A percentile compares a stretch with the other conserved stretches of the same genome.
Conservation (phyloP, 208 protist genomes). For the Leishmania aethiopica region DNA sequence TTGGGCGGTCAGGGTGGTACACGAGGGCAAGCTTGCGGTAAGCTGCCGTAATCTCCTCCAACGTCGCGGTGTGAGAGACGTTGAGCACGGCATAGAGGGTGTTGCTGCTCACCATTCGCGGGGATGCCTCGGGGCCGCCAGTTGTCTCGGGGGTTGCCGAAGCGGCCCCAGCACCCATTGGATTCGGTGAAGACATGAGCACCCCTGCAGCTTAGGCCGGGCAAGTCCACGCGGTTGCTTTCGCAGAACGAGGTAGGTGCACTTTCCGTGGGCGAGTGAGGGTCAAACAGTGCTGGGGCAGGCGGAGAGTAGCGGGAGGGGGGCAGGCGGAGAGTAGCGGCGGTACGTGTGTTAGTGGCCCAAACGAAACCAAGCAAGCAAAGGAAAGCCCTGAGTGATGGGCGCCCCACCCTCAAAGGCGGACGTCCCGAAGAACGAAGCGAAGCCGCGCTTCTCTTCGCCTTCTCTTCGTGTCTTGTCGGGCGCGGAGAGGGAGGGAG, state of each 20-base stretch:
- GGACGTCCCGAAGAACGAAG: background rate
- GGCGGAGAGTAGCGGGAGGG: background rate
- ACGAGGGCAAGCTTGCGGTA: constrained; percentile 81
- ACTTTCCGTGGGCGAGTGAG: background rate
- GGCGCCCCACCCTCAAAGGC: background rate
- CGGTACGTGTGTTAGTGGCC: background rate
- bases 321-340: background rate
- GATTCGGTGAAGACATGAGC: constrained; percentile 12
- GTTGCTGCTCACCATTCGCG: background rate
- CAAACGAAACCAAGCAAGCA: background rate
- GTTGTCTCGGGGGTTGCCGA: too few relatives aligned
- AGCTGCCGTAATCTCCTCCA: constrained; percentile 80
- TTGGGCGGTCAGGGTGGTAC: constrained; percentile 84
- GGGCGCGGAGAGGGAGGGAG: background rate
- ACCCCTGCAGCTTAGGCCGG: background rate
- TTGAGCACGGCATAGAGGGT: constrained; percentile 81
- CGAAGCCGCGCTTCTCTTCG: background rate
- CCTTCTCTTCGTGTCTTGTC: background rate
- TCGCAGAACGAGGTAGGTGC: background rate
- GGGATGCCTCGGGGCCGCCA: background rate
- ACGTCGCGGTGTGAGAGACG: constrained; percentile 60
- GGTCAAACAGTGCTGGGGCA: background rate
- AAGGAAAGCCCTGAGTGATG: background rate
- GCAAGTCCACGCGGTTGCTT: too few relatives aligned
- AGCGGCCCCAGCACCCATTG: background rate